Evolutionary conservation across 1,284 basidiomycete species (phyloP).

Genomic region (Irpex rosettiformis): DNA sequence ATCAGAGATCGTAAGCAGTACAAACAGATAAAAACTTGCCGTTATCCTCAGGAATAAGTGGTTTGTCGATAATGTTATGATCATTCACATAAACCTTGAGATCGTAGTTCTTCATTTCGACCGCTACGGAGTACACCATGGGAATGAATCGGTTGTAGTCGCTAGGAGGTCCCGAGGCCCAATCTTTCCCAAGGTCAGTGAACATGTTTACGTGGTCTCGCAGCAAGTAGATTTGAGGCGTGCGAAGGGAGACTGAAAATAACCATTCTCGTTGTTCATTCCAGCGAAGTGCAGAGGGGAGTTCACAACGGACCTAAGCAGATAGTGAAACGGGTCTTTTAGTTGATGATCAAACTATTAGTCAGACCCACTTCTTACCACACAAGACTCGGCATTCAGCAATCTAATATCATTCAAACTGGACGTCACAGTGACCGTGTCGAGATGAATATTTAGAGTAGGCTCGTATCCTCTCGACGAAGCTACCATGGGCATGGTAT

Average conservation of each 20-base stretch:
- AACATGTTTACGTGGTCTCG: constrained; percentile 93
- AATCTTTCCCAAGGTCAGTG: constrained; percentile 85
- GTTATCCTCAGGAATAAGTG: constrained; percentile 75
- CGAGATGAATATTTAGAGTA: constrained; percentile 77
- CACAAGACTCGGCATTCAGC: constrained; percentile 71
- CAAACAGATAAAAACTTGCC: constrained; percentile 39
- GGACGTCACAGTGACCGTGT: constrained; percentile 73
- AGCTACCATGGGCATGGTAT: constrained; percentile 79
- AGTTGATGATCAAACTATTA: not conserved
- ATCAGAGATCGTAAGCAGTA: not conserved
- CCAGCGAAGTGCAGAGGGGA: constrained; percentile 67
- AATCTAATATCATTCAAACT: constrained; percentile 85
- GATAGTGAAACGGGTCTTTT: not conserved
- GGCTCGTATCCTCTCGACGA: constrained; percentile 74
- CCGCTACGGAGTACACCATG: constrained; percentile 67
- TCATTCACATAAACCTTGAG: constrained; percentile 89
- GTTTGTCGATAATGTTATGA: constrained; percentile 92
- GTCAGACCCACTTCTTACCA: constrained; percentile 39
- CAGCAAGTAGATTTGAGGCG: constrained; percentile 73
- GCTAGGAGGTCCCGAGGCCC: constrained; percentile 76
- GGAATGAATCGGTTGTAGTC: constrained; percentile 84
- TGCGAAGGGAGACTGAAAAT: constrained; percentile 65
- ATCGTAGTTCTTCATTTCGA: constrained; percentile 73
- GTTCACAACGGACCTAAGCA: constrained; percentile 56
- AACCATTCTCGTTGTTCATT: constrained; percentile 75